Percentiles rank a stretch among this genome's conserved stretches.
These are phyloP conservation scores for Botrytis hyacinthi DNA, from an alignment of 2,329 filamentous ascomycete genomes.

Conservation along the genomic window DNA sequence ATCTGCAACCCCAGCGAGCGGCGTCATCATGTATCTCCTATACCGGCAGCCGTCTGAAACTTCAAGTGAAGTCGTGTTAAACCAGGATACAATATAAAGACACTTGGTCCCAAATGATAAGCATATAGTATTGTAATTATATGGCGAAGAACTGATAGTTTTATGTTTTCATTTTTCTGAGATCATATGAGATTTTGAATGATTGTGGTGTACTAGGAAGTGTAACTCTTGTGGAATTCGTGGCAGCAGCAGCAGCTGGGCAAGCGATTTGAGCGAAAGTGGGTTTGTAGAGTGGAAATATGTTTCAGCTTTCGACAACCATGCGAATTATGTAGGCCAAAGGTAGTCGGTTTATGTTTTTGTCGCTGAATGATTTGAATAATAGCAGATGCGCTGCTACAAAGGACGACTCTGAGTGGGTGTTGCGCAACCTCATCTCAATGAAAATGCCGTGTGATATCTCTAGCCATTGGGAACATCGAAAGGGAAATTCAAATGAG, in stretches of 20 bases:
- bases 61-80: not conserved
- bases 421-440: not conserved
- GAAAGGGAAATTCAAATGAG: not conserved
- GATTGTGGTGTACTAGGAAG: not conserved
- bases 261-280: not conserved
- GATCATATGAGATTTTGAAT: not conserved
- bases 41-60: not conserved
- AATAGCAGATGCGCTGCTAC: not conserved
- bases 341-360: not conserved
- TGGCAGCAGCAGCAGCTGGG: not conserved
- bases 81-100: not conserved
- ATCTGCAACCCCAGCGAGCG: not conserved
- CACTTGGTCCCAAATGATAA: not conserved
- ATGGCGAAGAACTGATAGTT: not conserved
- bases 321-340: not conserved
- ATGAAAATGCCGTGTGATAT: not conserved
- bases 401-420: not conserved
- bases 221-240: not conserved
- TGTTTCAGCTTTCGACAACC: not conserved
- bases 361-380: not conserved
- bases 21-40: not conserved
- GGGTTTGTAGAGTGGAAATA: not conserved
- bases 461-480: not conserved
- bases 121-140: not conserved
- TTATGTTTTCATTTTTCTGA: not conserved